Evolutionary conservation across 208 protist species (phyloP).

Genomic region (Trypanosoma conorhini): DNA sequence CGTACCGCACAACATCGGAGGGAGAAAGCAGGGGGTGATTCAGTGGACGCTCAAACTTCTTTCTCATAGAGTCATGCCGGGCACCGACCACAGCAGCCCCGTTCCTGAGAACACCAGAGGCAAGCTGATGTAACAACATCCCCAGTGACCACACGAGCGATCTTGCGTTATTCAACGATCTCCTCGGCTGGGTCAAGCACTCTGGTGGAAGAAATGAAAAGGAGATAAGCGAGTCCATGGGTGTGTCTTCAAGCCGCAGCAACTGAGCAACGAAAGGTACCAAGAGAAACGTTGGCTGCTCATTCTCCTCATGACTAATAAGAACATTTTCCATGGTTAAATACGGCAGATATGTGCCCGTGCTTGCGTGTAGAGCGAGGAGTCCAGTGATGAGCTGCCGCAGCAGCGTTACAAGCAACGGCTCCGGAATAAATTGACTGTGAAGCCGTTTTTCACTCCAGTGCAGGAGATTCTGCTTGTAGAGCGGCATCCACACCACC

Average conservation of each 20-base stretch:
- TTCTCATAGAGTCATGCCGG: background rate
- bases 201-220: conserved; percentile 19
- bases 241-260: background rate
- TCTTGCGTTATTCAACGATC: conserved; percentile 16
- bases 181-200: background rate
- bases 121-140: conserved; percentile 51
- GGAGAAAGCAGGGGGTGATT: conserved; percentile 59
- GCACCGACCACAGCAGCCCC: too few species aligned
- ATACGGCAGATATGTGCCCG: conserved; percentile 17
- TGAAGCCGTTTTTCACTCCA: conserved; percentile 42
- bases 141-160: conserved; percentile 62
- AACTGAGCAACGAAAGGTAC: background rate
- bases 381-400: conserved; percentile 41
- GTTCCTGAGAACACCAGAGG: too few species aligned
- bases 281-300: conserved; percentile 38
- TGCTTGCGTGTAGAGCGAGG: conserved; percentile 22
- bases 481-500: conserved; percentile 76
- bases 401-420: conserved; percentile 29
- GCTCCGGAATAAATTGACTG: conserved; percentile 36
- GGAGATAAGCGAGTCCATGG: background rate
- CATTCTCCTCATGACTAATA: conserved; percentile 33
- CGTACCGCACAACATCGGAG: conserved; percentile 36
- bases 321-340: conserved; percentile 49
- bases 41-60: conserved; percentile 36
- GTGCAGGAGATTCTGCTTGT: conserved; percentile 35